Conservation (phyloP, 2,329 filamentous ascomycete genomes). For the Pestalotiopsis sp. region DNA sequence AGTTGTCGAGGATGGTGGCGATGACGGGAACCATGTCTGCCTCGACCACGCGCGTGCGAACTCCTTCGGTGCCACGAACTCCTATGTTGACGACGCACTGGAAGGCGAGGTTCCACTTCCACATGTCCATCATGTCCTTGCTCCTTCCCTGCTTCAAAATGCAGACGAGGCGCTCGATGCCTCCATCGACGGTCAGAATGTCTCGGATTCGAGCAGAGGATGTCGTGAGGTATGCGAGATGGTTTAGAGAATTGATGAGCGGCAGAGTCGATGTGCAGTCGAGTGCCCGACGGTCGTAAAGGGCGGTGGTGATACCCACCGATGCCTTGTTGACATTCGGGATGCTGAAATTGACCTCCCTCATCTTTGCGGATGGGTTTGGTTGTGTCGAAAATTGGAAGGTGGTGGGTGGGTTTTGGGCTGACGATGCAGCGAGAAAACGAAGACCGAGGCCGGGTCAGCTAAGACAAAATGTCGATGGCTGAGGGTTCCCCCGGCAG, state of each 20-base stretch:
- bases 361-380: conserved; percentile 68
- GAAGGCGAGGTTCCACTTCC: conserved; percentile 99
- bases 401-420: not conserved
- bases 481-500: conserved; percentile 3
- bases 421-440: conserved; percentile 22
- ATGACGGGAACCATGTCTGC: conserved; percentile 99
- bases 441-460: conserved; percentile 23
- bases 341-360: conserved; percentile 99
- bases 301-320: conserved; percentile 95
- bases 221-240: conserved; percentile 96
- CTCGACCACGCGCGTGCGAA: conserved; percentile 93
- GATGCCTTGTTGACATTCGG: conserved; percentile 99
- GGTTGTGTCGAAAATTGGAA: not conserved
- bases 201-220: conserved; percentile 97
- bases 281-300: conserved; percentile 95
- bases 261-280: conserved; percentile 98
- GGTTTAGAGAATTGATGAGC: conserved; percentile 98
- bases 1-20: conserved; percentile 96
- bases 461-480: conserved; percentile 5
- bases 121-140: conserved; percentile 99
- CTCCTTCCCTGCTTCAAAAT: conserved; percentile 97
- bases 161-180: conserved; percentile 93
- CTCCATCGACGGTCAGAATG: conserved; percentile 97
- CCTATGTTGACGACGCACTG: conserved; percentile 99
- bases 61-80: conserved; percentile 90